Evolutionary conservation across 164 flowering plant species (phyloP), one percentile per base, ranked within the genome.

Genomic region (Nymphaea thermarum): DNA sequence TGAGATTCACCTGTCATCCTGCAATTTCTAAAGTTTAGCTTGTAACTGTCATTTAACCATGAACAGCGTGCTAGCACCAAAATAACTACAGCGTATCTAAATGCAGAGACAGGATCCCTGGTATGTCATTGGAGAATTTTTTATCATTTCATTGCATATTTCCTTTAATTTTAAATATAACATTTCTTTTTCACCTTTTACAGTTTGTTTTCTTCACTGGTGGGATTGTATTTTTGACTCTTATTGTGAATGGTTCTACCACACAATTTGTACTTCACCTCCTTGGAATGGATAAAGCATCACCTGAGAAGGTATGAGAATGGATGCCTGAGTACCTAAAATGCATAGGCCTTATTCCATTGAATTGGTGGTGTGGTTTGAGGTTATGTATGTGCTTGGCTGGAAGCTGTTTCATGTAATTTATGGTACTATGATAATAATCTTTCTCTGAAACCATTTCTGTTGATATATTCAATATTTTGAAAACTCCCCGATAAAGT

Each of bases 131-230:
- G n/a, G 42, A 66, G 42, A 18, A 62, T 42, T 5, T 44, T 11
- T 62, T 4, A 11, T 25, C 36, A 25, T 25, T 25, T 25, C 36
- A 25, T 25, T 25, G 36, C 36, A 25, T 25, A 16, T 25, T 8
- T 70, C 66, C 4, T 4, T 66, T 45, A 47, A 6, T 7, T 47
- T 47, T 47, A 47, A 12, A 6, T 47, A 47, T 47, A 47, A 47
- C 12, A 47, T 47, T 47, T 47, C 12, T 47, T 7, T 47, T 6
- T 47, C 12, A 47, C 55, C 65, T 8, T 42, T 43, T 76, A 76
- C 94, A 93, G 97, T 93, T 93, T 83, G 85, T 93, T 68, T 93
- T 93, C 82, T 86, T 91, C 77, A 93, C 98, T 62, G 94, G 98
- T 69, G 97, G 98, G 68, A 89, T 93, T 67, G 98, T 93, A 12